Evolutionary conservation across 208 protist genomes (phyloP).

Genomic region (Acanthamoeba royreba): DNA sequence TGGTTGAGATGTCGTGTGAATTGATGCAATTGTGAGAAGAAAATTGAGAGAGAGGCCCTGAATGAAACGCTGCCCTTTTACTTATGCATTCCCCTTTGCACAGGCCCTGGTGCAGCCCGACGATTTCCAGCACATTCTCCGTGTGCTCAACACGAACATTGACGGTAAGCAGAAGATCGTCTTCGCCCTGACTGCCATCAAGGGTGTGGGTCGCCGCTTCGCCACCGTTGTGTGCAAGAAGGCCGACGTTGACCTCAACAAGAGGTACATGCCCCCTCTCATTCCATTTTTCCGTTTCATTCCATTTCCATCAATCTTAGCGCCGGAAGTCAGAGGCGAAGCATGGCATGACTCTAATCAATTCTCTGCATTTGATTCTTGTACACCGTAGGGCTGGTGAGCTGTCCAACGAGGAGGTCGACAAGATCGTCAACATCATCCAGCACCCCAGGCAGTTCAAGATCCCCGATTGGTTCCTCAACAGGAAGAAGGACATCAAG

Average conservation of each 20-base stretch:
- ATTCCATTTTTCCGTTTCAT: too few relatives aligned
- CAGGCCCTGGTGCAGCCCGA: constrained; percentile 74
- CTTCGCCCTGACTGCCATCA: constrained; percentile 97
- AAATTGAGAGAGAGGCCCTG: too few relatives aligned
- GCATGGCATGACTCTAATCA: neutral
- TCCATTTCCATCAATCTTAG: neutral
- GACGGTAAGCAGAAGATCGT: constrained; percentile 96
- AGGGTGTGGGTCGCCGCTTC: constrained; percentile 99
- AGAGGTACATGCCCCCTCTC: constrained; percentile 76
- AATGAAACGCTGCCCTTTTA: neutral
- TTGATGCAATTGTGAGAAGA: neutral
- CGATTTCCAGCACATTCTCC: constrained; percentile 99
- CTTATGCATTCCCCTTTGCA: neutral
- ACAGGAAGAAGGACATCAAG: constrained; percentile 98
- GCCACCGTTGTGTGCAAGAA: constrained; percentile 98
- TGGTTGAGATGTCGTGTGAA: neutral
- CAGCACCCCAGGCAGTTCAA: constrained; percentile 97
- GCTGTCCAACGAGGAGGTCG: constrained; percentile 90
- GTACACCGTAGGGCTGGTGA: constrained; percentile 71
- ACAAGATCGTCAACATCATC: constrained; percentile 96
- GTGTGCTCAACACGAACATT: constrained; percentile 99
- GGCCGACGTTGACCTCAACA: constrained; percentile 96
- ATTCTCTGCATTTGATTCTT: neutral
- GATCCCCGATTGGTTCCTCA: constrained; percentile 99
- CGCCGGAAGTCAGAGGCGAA: neutral